Conservation (phyloP, 2,329 filamentous ascomycete species). For the Neonectria sp. region DNA sequence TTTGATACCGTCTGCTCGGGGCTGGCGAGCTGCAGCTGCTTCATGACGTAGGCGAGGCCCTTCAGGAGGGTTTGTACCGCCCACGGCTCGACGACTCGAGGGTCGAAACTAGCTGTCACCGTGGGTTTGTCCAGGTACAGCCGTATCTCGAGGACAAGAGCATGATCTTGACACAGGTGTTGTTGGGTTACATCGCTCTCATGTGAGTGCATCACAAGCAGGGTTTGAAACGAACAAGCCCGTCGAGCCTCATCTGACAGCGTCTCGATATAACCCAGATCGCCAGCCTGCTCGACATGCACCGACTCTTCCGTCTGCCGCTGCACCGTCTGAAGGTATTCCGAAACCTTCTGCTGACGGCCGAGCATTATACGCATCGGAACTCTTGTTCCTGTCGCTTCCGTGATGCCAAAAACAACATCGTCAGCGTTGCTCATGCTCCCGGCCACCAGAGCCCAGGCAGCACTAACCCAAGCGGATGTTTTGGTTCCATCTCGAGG, state of each 20-base stretch:
- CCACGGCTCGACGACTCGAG: neutral
- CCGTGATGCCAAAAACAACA: constrained; percentile 42
- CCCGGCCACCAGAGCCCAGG: constrained; percentile 46
- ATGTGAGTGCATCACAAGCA: constrained; percentile 28
- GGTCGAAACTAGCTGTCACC: constrained; percentile 11
- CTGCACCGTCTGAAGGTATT: constrained; percentile 57
- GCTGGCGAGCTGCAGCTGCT: constrained; percentile 7
- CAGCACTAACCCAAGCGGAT: constrained; percentile 42
- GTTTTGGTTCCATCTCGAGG: neutral
- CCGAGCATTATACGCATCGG: constrained; percentile 41
- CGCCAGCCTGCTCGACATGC: constrained; percentile 19
- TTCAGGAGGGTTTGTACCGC: constrained; percentile 5
- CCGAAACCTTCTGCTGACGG: constrained; percentile 47
- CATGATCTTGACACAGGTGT: neutral
- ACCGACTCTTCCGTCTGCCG: constrained; percentile 22
- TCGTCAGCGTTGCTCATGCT: constrained; percentile 37
- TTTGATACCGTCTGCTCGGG: neutral
- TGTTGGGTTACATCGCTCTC: neutral
- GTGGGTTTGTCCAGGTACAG: neutral
- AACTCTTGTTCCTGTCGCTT: constrained; percentile 41
- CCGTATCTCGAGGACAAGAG: neutral
- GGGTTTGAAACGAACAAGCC: constrained; percentile 24
- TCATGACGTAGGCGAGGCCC: constrained; percentile 13
- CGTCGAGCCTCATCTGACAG: neutral
- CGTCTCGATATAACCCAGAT: constrained; percentile 24